A percentile compares a stretch with the other conserved stretches of the same genome.
phyloP scores from a whole-genome alignment of 108 stramenopile genomes.

The Cyclostephanos tholiformis region DNA sequence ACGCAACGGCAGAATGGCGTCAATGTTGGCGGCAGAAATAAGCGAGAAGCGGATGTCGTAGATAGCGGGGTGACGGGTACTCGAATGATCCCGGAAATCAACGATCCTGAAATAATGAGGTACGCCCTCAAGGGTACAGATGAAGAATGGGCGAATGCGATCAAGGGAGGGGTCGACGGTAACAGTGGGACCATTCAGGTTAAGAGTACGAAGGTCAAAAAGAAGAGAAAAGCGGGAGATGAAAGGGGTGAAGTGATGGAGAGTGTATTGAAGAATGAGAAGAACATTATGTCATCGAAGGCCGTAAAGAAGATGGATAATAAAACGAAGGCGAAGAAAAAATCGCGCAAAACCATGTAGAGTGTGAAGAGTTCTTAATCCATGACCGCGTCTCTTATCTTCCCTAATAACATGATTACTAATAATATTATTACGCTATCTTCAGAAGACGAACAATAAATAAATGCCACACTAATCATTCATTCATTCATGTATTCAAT shows the following conservation, averaged over 20 bases:
- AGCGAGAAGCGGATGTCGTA: constrained; percentile 1
- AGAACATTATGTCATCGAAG: constrained; percentile 16
- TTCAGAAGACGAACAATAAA: too few relatives aligned
- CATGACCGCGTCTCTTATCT: too few relatives aligned
- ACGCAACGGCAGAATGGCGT: constrained; percentile 18
- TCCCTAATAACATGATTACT: too few relatives aligned
- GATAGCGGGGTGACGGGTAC: constrained; percentile 54
- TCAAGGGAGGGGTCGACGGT: constrained; percentile 40
- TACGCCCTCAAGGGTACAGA: constrained; percentile 84
- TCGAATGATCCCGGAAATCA: constrained; percentile 57
- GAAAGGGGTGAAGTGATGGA: constrained; percentile 30
- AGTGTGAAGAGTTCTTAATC: too few relatives aligned
- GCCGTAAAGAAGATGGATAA: constrained; percentile 21
- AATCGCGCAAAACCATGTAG: constrained; percentile 35
- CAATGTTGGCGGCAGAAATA: not conserved
- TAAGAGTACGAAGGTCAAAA: constrained; percentile 34
- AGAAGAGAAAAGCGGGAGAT: constrained; percentile 39
- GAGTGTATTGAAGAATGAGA: constrained; percentile 45
- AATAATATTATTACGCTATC: too few relatives aligned
- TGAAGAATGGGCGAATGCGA: constrained; percentile 79
- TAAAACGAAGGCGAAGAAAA: constrained; percentile 39
- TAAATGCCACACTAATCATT: too few relatives aligned
- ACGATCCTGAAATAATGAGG: constrained; percentile 81
- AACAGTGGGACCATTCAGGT: constrained; percentile 36
- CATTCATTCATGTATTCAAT: too few relatives aligned